Evolutionary conservation across 208 protist species (phyloP), one percentile per base, ranked within the genome.

Genomic region (Novymonas esmeraldas): DNA sequence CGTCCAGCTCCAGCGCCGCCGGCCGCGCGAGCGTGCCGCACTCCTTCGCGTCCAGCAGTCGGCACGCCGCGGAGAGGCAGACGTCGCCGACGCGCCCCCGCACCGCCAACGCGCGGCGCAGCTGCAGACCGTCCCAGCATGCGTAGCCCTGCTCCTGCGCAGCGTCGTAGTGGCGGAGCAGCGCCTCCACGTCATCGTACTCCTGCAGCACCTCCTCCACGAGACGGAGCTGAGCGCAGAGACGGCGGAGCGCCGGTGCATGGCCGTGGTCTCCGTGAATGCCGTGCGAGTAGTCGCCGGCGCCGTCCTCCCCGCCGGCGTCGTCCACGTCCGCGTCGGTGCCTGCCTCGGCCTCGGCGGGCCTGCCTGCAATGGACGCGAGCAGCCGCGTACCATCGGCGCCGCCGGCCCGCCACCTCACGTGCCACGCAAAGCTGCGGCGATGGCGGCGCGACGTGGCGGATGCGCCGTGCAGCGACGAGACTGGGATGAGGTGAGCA

Each of bases 121-220:
- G 50, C 34, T 50, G 24, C 49, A 81, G 72, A 28, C 36, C 42
- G 51, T 85, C 75, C 62, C 64, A 62, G 13, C 26, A n/a, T n/a
- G n/a, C 11, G 3, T 42, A 41, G 13, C n/a, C 51, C 18, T 36
- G 34, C 0, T 33, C 42, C 0, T 16, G 11, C 5, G 44, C 41
- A 29, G 52, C 64, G 55, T 63, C n/a, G n/a, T n/a, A 62, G n/a
- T 54, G 64, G 13, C 57, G 31, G 39, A 84, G 64, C 49, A 85
- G 41, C 6, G 16, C 31, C 58, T 66, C 26, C 22, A 76, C 74
- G 54, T 90, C 80, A 51, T 85, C 74, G 77, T 82, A 90, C n/a
- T 90, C 78, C 28, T 77, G 51, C 60, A 87, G 48, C 31, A 83
- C 39, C 65, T 90, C 84, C 73, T 90, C 78, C 44, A 90, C 78